Evolutionary conservation across 2,329 filamentous ascomycete genomes (phyloP), one percentile per base, ranked within the genome.

Genomic region (Aspergillus fumigatus): DNA sequence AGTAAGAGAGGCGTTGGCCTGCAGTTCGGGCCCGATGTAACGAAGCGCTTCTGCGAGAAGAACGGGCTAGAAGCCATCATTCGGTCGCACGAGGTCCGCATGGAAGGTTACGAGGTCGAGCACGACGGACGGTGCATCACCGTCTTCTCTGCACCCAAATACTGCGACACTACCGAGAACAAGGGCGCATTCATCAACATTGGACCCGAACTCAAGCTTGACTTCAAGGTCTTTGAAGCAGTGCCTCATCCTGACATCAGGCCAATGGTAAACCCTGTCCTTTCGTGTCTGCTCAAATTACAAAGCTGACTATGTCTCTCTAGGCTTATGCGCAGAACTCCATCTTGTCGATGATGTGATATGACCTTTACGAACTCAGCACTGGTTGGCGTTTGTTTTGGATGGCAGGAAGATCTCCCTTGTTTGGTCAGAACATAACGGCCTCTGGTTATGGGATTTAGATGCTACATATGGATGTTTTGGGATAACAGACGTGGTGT

Each of bases 31-130:
- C 94, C 94, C 0, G 94, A 99, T 71, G 86, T 99, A 57, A 99
- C 94, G 23, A 96, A 95, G 79, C 84, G 86, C 51, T 99, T 99
- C 82, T 99, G 94, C 72, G 92, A 99, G 67, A 92, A 88, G 76
- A 99, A 99, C 75, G 90, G 90, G 0, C 82, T 99, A 43, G 89
- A 96, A 62, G 94, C 94, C 48, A 88, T 99, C 62, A 99, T 99
- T 67, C 88, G 94, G 66, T 96, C 92, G 70, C 94, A 99, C 77
- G 94, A 99, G 75, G 94, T 99, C 27, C 87, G 94, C 67, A 99
- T 99, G 94, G 92, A 94, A 59, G 94, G 94, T n/a, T 99, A 97
- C 70, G 93, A 99, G 73, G 89, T 96, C 64, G 93, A 99, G 80
- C 94, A 99, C 73, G 89, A 94, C 67, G 94, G 93, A 62, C 88